Evolutionary conservation across 495 filamentous ascomycete species (phyloP).

Genomic region (Xylaria curta): DNA sequence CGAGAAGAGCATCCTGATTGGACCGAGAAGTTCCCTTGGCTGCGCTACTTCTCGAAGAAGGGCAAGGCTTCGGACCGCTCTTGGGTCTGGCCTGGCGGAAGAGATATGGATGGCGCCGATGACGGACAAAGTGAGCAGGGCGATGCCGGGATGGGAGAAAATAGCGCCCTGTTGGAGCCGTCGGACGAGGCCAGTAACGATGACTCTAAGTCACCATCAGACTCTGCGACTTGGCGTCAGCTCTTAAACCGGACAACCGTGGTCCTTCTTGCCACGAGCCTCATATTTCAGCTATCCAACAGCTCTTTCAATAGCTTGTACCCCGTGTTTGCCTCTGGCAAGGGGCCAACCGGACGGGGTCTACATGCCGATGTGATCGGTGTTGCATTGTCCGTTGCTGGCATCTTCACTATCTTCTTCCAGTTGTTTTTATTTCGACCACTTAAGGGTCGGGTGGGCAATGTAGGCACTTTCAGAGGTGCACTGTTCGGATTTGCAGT

Average conservation of each 20-base stretch:
- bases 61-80: slow-evolving; percentile 60
- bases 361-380: slow-evolving; percentile 83
- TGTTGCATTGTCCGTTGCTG: slow-evolving; percentile 82
- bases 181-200: slow-evolving; percentile 43
- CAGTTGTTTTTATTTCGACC: slow-evolving; percentile 83
- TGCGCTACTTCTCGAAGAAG: slow-evolving; percentile 31
- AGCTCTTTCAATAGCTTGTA: slow-evolving; percentile 90
- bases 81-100: slow-evolving; percentile 72
- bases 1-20: slow-evolving; percentile 64
- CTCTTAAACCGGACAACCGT: slow-evolving; percentile 81
- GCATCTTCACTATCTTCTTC: slow-evolving; percentile 83
- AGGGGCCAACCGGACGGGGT: slow-evolving; percentile 74
- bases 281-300: slow-evolving; percentile 88
- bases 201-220: slow-evolving; percentile 37
- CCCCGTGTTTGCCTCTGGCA: slow-evolving; percentile 83
- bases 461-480: slow-evolving; percentile 79
- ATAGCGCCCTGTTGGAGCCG: slow-evolving; percentile 39
- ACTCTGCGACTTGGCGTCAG: slow-evolving; percentile 53
- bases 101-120: slow-evolving; percentile 38
- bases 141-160: slow-evolving; percentile 42
- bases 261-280: slow-evolving; percentile 78
- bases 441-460: slow-evolving; percentile 81
- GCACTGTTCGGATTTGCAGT: slow-evolving; percentile 82
- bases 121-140: slow-evolving; percentile 49
- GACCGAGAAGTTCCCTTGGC: slow-evolving; percentile 39